These are phyloP conservation scores for Terfezia claveryi DNA, from an alignment of 495 filamentous ascomycete genomes.

Conservation along the genomic window DNA sequence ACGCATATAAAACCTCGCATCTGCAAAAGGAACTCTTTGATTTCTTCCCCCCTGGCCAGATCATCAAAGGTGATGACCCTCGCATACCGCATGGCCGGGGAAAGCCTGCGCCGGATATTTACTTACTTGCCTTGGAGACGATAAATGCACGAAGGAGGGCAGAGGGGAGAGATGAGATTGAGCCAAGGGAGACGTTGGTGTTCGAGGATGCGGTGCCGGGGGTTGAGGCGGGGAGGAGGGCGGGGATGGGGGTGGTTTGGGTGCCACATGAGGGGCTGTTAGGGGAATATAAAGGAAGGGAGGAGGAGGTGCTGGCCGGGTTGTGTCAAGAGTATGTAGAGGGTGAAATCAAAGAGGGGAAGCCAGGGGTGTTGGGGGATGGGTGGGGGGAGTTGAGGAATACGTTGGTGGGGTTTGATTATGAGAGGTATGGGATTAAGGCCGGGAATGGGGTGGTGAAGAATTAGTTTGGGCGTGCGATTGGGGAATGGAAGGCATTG, in stretches of 20 bases:
- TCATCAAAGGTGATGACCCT: conserved; percentile 67
- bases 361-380: conserved; percentile 18
- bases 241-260: conserved; percentile 93
- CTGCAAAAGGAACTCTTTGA: conserved; percentile 37
- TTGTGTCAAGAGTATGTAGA: conserved; percentile 40
- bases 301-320: conserved; percentile 67
- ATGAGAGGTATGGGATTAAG: conserved; percentile 22
- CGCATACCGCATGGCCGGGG: conserved; percentile 60
- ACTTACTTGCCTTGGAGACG: conserved; percentile 60
- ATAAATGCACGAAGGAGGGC: conserved; percentile 49
- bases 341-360: conserved; percentile 22
- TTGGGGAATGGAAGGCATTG: neutral
- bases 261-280: conserved; percentile 63
- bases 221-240: conserved; percentile 72
- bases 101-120: conserved; percentile 92
- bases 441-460: neutral
- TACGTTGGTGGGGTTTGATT: conserved; percentile 14
- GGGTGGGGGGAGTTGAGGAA: conserved; percentile 16
- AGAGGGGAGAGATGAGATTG: conserved; percentile 43
- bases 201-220: conserved; percentile 91
- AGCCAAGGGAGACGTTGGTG: conserved; percentile 73
- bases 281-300: conserved; percentile 50
- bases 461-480: neutral
- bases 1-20: conserved; percentile 56
- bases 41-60: conserved; percentile 42